Evolutionary conservation across 1,139 yeast genomes (phyloP), one percentile per base, ranked within the genome.

Genomic region (Taiozyma sp.): DNA sequence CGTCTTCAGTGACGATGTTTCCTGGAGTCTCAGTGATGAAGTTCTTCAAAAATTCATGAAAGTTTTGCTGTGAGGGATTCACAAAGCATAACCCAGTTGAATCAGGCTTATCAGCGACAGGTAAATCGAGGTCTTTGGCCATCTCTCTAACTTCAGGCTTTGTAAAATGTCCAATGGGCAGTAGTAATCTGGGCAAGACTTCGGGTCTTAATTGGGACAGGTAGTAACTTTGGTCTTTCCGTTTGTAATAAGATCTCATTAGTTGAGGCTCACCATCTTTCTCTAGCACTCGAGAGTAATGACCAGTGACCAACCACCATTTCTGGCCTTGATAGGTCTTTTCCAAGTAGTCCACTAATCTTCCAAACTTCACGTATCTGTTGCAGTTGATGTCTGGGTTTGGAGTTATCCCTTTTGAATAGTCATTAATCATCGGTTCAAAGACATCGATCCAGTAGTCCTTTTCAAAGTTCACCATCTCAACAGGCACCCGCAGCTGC

Each of bases 31-130:
- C 83, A 21, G 74, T 77, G 2, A 93, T 75, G 62, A 86, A 93
- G 55, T 91, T 95, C 52, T 77, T 73, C 41, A 93, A 69, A 60
- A 93, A 95, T 50, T 83, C 80, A 43, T 85, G 75, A 68, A 95
- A 91, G 53, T 83, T 79, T n/a, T 79, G 83, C 50, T 81, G 76
- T 44, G 77, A 69, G 50, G 74, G 75, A 22, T 64, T 69, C 76
- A 93, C 97, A 71, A 93, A 93, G 65, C 99, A 93, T 13, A 93
- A 74, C 0, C 99, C 99, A 64, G 89, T 96, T 0, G 97, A 89
- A 64, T 93, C 99, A 0, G 90, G 95, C 61, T 91, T 91, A 19
- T 71, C 66, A 1, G 93, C 89, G 1, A 88, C 84, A 1, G 81
- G 80, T 16, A 95, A 69, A 2, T 62, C 53, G 14, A 62, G 37